These are phyloP conservation scores for Stentor coeruleus DNA, from an alignment of 73 alveolate species.

Conservation along the genomic window DNA sequence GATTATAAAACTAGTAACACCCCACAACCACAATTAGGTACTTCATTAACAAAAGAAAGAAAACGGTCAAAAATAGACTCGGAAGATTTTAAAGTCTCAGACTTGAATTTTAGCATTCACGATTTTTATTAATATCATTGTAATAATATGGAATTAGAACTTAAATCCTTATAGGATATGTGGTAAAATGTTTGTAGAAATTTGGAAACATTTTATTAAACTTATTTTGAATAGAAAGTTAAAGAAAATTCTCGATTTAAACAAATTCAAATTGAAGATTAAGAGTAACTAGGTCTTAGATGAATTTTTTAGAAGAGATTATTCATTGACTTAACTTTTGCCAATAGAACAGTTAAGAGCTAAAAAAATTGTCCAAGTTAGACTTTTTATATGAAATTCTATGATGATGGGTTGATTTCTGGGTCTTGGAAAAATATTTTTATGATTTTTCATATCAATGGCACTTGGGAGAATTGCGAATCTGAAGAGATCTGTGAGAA, in stretches of 20 bases:
- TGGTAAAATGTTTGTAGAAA: not conserved
- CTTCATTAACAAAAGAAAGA: too few relatives aligned
- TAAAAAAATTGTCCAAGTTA: not conserved
- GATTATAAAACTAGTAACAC: too few relatives aligned
- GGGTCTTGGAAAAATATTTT: conserved; percentile 3
- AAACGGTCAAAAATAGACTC: not conserved
- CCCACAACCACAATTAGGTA: too few relatives aligned
- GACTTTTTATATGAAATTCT: not conserved
- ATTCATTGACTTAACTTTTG: not conserved
- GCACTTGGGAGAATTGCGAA: not conserved
- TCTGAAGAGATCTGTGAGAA: not conserved
- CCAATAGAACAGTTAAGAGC: not conserved
- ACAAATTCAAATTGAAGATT: not conserved
- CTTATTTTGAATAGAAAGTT: not conserved
- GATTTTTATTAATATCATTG: not conserved
- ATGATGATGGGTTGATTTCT: not conserved
- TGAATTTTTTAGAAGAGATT: not conserved
- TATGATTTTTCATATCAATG: not conserved
- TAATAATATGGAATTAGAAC: not conserved
- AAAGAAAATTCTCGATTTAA: not conserved
- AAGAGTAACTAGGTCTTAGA: not conserved
- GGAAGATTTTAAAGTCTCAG: not conserved
- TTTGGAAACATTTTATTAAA: not conserved
- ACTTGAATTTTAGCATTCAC: not conserved
- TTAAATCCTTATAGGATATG: not conserved